These are phyloP conservation scores for Rhodofomes roseus DNA, from an alignment of 1,284 basidiomycete genomes.

Conservation along the genomic window DNA sequence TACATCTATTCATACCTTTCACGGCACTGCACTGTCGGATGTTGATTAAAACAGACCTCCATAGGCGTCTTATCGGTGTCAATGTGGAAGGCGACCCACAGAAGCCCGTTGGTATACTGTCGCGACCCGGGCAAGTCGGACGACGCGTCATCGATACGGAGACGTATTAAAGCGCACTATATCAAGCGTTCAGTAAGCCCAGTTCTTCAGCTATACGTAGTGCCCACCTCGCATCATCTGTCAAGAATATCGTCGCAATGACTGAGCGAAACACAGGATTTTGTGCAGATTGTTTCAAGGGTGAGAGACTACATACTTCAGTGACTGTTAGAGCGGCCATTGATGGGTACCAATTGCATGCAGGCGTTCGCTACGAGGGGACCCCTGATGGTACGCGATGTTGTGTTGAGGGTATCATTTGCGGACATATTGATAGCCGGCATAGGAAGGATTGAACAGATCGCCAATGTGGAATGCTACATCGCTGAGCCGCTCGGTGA, in stretches of 20 bases:
- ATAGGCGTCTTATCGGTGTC: neutral
- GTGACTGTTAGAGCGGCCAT: neutral
- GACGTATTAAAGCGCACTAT: neutral
- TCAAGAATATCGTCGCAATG: neutral
- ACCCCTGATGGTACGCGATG: neutral
- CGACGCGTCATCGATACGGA: neutral
- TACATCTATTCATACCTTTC: neutral
- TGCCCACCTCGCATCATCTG: no score
- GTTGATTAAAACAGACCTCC: neutral
- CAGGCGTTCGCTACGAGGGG: neutral
- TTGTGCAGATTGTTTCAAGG: neutral
- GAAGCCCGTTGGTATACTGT: no score
- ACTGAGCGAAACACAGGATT: neutral
- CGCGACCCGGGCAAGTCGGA: neutral
- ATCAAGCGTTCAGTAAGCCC: neutral
- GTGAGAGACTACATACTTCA: neutral
- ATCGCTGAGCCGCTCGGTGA: slow-evolving; percentile 35
- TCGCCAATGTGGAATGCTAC: slow-evolving; percentile 47
- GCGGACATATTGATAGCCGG: neutral
- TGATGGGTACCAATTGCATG: neutral
- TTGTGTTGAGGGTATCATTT: no score
- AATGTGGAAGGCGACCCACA: neutral
- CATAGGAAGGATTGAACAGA: slow-evolving; percentile 35
- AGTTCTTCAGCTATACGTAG: no score
- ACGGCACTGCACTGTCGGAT: neutral